Evolutionary conservation across 768 basidiomycete genomes (phyloP), one percentile per base, ranked within the genome.

Genomic region (Boletus pseudopeckii): DNA sequence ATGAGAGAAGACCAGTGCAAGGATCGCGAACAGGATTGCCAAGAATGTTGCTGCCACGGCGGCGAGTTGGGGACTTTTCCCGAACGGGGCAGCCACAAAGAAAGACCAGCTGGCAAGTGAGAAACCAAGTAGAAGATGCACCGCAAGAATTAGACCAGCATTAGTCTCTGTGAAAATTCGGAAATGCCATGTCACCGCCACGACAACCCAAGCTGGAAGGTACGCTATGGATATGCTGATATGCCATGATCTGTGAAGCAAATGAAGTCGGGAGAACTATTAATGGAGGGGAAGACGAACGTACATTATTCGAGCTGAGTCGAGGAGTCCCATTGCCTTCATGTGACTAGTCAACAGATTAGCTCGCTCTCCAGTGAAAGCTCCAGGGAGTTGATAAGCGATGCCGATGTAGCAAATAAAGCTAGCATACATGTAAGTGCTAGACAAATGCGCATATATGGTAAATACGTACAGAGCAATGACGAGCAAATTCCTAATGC

Each of bases 301-400:
- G 15, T 62, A 82, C 79, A 82, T 54, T 45, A 88, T 79, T 36
- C 87, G 77, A 13, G 88, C 86, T 0, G 81, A 81, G 61, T 90
- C 87, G 7, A 79, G 68, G 14, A 90, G 75, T 8, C 90, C 90
- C 90, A 92, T 91, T 3, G 81, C 87, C 63, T 85, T 85, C 77
- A 91, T 81, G 63, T 91, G 87, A 8, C 80, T 72, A 0, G 90
- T 89, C 32, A 91, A 66, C 15, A 79, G 69, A 49, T 73, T 77
- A 0, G 88, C 83, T 39, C 88, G 76, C 66, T 92, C 90, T 6
- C 75, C 77, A 13, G 83, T 74, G 41, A 87, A 80, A 8, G 84
- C 77, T 3, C 88, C 90, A 13, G 89, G 85, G 2, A 90, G 77
- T 57, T 92, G 90, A 63, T 91, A 91, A 0, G 83, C 76, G 41